Conservation (phyloP, 352 stramenopile genomes). For the Blastocystis sp. region DNA sequence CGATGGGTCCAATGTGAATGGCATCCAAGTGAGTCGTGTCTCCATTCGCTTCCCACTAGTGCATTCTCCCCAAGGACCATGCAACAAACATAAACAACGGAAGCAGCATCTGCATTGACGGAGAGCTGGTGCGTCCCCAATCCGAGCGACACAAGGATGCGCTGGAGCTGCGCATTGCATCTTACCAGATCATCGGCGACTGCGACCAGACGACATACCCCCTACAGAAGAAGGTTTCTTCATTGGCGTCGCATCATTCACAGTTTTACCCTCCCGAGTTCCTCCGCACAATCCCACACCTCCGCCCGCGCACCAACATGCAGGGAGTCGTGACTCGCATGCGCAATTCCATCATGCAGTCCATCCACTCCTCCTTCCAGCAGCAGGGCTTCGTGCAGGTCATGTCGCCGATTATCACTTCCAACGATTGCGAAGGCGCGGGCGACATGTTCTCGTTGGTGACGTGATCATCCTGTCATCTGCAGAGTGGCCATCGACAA, state of each 20-base stretch:
- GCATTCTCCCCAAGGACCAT: neutral
- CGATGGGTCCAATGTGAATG: conserved; percentile 84
- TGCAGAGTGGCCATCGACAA: conserved; percentile 77
- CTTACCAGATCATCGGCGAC: conserved; percentile 41
- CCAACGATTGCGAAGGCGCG: conserved; percentile 93
- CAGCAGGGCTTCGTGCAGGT: conserved; percentile 87
- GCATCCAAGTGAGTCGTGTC: conserved; percentile 82
- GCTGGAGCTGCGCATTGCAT: conserved; percentile 1
- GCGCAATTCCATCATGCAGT: conserved; percentile 85
- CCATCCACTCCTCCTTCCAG: conserved; percentile 89
- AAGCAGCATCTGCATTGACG: conserved; percentile 21
- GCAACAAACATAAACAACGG: conserved; percentile 26
- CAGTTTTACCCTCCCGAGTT: conserved; percentile 76
- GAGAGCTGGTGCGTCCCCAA: neutral
- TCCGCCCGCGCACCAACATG: conserved; percentile 84
- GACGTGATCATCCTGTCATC: conserved; percentile 71
- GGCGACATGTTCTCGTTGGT: conserved; percentile 79
- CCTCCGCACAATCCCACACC: conserved; percentile 84
- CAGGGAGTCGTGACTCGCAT: conserved; percentile 82
- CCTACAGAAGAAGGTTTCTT: conserved; percentile 84
- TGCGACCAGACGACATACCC: conserved; percentile 29
- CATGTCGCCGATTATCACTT: conserved; percentile 89
- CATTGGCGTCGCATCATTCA: conserved; percentile 73
- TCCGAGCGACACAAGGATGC: conserved; percentile 56
- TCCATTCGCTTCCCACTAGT: conserved; percentile 71